phyloP scores from a whole-genome alignment of 1,284 basidiomycete species.

The Mycena sp. region DNA sequence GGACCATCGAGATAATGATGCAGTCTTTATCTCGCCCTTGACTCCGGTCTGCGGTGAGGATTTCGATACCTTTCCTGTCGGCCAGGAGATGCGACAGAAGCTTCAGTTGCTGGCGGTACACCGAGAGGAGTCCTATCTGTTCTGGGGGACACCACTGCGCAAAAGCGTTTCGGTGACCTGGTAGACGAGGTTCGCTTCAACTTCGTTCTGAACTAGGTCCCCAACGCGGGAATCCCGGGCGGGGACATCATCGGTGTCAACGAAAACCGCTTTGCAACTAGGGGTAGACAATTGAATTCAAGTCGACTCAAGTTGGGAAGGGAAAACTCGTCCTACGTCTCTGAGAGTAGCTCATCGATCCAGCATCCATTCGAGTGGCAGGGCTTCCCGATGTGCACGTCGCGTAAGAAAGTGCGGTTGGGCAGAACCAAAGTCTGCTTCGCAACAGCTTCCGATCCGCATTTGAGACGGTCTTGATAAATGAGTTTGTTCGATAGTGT shows the following conservation, averaged over 20 bases:
- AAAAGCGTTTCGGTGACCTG: constrained; percentile 77
- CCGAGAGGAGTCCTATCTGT: constrained; percentile 89
- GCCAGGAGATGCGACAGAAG: constrained; percentile 71
- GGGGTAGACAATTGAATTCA: constrained; percentile 8
- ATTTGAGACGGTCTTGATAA: constrained; percentile 82
- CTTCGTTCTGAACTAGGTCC: constrained; percentile 88
- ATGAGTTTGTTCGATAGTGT: constrained; percentile 89
- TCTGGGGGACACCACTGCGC: constrained; percentile 69
- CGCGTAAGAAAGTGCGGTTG: constrained; percentile 49
- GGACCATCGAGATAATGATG: constrained; percentile 92
- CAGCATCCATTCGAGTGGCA: constrained; percentile 64
- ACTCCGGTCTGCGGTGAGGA: constrained; percentile 94
- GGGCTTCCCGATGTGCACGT: constrained; percentile 48
- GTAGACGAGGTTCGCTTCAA: constrained; percentile 75
- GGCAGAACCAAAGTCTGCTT: constrained; percentile 67
- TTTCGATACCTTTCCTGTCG: constrained; percentile 72
- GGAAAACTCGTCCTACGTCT: constrained; percentile 56
- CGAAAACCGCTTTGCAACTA: constrained; percentile 88
- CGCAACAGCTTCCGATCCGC: constrained; percentile 81
- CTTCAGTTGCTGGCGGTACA: constrained; percentile 97
- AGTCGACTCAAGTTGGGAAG: not conserved
- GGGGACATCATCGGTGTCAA: constrained; percentile 89
- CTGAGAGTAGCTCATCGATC: constrained; percentile 73
- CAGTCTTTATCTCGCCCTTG: constrained; percentile 98
- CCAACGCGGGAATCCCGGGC: constrained; percentile 85